Conservation (phyloP, 2,329 filamentous ascomycete genomes). For the Colletotrichum costaricense region DNA sequence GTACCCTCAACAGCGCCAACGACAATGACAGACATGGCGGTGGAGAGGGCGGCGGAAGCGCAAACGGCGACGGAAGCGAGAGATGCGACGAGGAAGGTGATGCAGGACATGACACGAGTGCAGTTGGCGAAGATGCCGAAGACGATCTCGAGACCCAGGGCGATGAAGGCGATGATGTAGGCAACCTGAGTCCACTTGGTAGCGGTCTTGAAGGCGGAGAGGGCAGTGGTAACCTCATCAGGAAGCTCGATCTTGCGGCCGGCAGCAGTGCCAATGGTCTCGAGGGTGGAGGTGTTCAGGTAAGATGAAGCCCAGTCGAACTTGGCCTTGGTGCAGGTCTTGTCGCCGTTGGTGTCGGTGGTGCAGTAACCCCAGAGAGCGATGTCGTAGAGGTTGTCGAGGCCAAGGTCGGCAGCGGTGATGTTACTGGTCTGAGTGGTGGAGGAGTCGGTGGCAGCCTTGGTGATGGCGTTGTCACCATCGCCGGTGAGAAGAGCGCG, state of each 20-base stretch:
- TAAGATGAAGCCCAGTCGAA: constrained; percentile 83
- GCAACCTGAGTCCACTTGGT: constrained; percentile 86
- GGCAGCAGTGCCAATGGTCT: constrained; percentile 60
- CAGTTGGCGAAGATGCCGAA: constrained; percentile 86
- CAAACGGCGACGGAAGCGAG: constrained; percentile 67
- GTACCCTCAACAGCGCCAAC: constrained; percentile 74
- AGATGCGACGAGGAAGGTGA: constrained; percentile 81
- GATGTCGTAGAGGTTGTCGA: constrained; percentile 84
- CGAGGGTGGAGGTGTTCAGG: constrained; percentile 72
- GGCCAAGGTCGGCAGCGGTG: constrained; percentile 67
- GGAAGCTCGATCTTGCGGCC: constrained; percentile 74
- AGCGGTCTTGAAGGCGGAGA: constrained; percentile 80
- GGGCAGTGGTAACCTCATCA: constrained; percentile 70
- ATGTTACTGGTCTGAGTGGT: constrained; percentile 56
- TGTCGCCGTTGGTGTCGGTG: constrained; percentile 64
- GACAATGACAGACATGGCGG: constrained; percentile 78
- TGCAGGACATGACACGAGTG: constrained; percentile 82
- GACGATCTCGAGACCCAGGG: constrained; percentile 78
- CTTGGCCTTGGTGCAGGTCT: constrained; percentile 76
- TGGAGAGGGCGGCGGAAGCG: constrained; percentile 78
- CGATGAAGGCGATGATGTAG: constrained; percentile 79
- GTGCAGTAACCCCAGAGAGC: constrained; percentile 90
- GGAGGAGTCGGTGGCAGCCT: constrained; percentile 40
- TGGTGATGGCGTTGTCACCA: constrained; percentile 38
- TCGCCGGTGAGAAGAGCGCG: constrained; percentile 45